These are phyloP conservation scores for Starmerella potacharoeniae DNA, from an alignment of 805 yeast genomes.

Conservation along the genomic window DNA sequence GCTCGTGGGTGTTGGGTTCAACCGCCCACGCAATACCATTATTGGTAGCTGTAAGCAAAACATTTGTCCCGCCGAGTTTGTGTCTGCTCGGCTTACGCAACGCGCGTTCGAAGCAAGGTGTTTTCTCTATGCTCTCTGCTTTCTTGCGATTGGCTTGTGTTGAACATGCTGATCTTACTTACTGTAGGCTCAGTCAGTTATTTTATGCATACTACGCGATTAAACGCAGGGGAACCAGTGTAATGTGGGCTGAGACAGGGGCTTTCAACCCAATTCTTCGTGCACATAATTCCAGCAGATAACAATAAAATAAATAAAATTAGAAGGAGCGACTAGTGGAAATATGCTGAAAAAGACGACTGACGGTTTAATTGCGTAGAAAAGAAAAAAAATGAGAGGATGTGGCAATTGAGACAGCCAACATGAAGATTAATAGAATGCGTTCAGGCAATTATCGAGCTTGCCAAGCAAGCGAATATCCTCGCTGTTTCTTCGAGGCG, in stretches of 20 bases:
- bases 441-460: not conserved
- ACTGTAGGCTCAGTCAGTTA: not conserved
- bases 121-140: not conserved
- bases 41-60: not conserved
- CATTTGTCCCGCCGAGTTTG: not conserved
- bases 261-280: no score
- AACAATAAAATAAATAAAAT: not conserved
- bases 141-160: not conserved
- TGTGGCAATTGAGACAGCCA: no score
- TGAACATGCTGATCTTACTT: not conserved
- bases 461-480: not conserved
- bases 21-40: not conserved
- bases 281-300: not conserved
- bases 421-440: not conserved
- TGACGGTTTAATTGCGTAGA: no score
- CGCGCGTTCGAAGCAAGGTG: not conserved
- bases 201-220: no score
- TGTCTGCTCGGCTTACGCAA: not conserved
- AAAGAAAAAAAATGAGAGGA: not conserved
- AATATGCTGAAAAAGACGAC: no score
- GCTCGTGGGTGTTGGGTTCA: not conserved
- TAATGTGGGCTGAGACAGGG: not conserved
- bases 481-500: not conserved
- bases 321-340: not conserved
- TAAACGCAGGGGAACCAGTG: not conserved